Conservation (phyloP, 768 basidiomycete genomes). For the Tricholoma furcatifolium region DNA sequence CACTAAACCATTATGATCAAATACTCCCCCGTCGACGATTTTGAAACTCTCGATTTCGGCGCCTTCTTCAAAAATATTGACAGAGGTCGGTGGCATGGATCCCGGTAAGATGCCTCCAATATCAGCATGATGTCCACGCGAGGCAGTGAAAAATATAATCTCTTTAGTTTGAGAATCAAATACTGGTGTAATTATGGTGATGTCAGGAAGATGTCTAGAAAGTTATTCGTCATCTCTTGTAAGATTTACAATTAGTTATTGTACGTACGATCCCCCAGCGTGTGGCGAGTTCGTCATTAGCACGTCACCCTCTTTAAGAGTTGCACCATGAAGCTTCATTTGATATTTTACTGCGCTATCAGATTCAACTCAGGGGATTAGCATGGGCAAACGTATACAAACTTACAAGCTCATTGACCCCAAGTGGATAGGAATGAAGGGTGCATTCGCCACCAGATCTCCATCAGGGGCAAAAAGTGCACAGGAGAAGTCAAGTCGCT, state of each 20-base stretch:
- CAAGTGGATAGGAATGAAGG: constrained; percentile 85
- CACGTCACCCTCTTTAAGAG: constrained; percentile 87
- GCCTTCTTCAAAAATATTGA: constrained; percentile 91
- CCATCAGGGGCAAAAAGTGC: constrained; percentile 95
- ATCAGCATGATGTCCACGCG: constrained; percentile 92
- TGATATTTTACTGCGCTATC: constrained; percentile 84
- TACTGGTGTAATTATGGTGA: constrained; percentile 92
- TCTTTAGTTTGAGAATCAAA: constrained; percentile 64
- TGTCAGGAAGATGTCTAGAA: constrained; percentile 58
- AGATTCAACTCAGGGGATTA: not conserved
- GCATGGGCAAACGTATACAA: not conserved
- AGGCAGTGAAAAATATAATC: constrained; percentile 92
- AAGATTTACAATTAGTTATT: constrained; percentile 1
- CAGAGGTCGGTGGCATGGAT: constrained; percentile 93
- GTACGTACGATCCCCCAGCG: constrained; percentile 81
- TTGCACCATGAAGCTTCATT: constrained; percentile 70
- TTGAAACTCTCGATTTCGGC: constrained; percentile 91
- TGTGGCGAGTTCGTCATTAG: constrained; percentile 90
- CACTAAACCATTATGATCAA: constrained; percentile 71
- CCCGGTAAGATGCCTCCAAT: constrained; percentile 91
- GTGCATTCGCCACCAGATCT: constrained; percentile 92
- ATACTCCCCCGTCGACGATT: constrained; percentile 80
- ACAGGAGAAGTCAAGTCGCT: constrained; percentile 92
- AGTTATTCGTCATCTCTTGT: not conserved
- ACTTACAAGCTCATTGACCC: constrained; percentile 91